Evolutionary conservation across 2,329 filamentous ascomycete species (phyloP).

Genomic region (Pestalotiopsis fici): DNA sequence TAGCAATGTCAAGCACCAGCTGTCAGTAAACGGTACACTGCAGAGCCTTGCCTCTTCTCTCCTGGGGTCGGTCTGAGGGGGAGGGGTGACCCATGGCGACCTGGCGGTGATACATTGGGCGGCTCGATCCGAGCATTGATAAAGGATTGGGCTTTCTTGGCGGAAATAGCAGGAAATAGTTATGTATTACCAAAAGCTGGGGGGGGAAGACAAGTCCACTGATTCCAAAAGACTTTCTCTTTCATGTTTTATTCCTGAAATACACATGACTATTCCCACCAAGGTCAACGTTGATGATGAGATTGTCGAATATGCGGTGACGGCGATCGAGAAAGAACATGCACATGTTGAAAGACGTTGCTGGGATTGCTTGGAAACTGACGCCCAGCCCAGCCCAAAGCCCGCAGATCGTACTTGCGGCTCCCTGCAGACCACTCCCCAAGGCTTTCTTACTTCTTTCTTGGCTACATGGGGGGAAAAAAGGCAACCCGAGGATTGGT

Average conservation of each 20-base stretch:
- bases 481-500: not conserved
- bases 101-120: not conserved
- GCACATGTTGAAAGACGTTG: not conserved
- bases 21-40: not conserved
- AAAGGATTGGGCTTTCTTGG: not conserved
- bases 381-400: not conserved
- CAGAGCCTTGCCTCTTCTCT: not conserved
- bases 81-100: not conserved
- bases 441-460: not conserved
- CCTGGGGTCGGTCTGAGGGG: not conserved
- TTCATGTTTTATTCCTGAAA: no score
- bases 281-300: no score
- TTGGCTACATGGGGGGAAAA: not conserved
- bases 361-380: not conserved
- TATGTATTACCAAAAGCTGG: not conserved
- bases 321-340: no score
- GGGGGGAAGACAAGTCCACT: not conserved
- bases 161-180: not conserved
- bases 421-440: not conserved
- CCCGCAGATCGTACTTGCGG: not conserved
- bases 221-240: not conserved
- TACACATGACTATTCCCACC: no score
- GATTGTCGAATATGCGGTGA: no score
- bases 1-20: no score
- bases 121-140: not conserved